Conservation (phyloP, 2,329 filamentous ascomycete species). For the Arthrinium puccinioides region DNA sequence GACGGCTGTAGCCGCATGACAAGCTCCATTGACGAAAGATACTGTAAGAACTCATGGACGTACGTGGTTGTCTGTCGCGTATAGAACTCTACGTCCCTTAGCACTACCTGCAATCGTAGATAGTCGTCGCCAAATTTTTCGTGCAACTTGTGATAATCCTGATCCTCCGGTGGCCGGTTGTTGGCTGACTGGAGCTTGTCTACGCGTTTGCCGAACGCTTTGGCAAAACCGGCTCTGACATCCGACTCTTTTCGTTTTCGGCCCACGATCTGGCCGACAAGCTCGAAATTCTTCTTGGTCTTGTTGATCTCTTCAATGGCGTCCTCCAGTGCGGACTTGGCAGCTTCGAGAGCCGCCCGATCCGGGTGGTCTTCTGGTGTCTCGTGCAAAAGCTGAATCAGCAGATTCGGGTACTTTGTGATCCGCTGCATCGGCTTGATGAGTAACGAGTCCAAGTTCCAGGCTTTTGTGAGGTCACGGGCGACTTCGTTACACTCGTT, state of each 20-base stretch:
- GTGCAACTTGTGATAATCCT: conserved; percentile 70
- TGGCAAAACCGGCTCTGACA: conserved; percentile 74
- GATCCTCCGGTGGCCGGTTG: conserved; percentile 63
- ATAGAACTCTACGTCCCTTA: conserved; percentile 91
- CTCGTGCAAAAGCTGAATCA: conserved; percentile 70
- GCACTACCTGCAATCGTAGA: conserved; percentile 83
- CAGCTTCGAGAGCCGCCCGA: conserved; percentile 51
- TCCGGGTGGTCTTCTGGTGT: conserved; percentile 84
- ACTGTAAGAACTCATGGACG: conserved; percentile 73
- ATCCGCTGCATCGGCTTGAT: conserved; percentile 96
- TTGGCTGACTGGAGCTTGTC: conserved; percentile 70
- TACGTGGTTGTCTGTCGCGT: conserved; percentile 73
- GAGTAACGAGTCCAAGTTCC: conserved; percentile 91
- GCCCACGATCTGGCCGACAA: conserved; percentile 82
- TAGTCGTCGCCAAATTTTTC: conserved; percentile 90
- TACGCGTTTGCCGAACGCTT: conserved; percentile 82
- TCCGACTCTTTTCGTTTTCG: conserved; percentile 85
- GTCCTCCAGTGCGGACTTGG: conserved; percentile 48
- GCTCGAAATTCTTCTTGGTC: conserved; percentile 87
- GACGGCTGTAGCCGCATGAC: conserved; percentile 68
- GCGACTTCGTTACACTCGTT: conserved; percentile 89
- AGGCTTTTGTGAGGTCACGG: conserved; percentile 84
- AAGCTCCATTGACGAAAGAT: conserved; percentile 74
- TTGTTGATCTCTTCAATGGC: conserved; percentile 87
- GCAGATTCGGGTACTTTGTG: conserved; percentile 84